Conservation (phyloP, 495 filamentous ascomycete species). For the Aspergillus diversus region DNA sequence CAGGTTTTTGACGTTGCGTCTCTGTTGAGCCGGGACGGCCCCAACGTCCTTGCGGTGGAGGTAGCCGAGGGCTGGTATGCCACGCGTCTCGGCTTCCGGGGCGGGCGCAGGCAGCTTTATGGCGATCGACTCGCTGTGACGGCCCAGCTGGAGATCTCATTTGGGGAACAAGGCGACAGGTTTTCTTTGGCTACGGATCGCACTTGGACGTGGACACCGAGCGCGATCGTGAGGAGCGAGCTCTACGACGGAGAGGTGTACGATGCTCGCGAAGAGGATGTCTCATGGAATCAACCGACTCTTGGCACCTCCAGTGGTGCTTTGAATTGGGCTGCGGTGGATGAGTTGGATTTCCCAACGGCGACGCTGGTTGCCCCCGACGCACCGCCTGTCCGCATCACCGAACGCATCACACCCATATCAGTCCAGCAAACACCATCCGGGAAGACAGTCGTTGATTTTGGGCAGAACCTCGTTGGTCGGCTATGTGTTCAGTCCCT, state of each 20-base stretch:
- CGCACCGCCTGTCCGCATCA: conserved; percentile 12
- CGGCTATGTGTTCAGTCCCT: conserved; percentile 36
- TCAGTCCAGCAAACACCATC: conserved; percentile 2
- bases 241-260: conserved; percentile 60
- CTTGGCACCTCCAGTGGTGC: neutral
- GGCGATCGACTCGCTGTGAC: conserved; percentile 50
- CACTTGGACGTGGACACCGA: conserved; percentile 44
- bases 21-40: conserved; percentile 32
- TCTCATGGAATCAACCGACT: neutral
- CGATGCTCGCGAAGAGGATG: conserved; percentile 38
- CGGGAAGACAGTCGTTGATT: conserved; percentile 40
- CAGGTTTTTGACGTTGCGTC: conserved; percentile 54
- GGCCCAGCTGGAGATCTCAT: conserved; percentile 46
- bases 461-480: conserved; percentile 58
- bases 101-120: conserved; percentile 39
- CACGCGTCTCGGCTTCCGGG: conserved; percentile 49
- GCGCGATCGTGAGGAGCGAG: conserved; percentile 49
- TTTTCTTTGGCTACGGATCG: conserved; percentile 42
- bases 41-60: conserved; percentile 51
- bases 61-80: conserved; percentile 61
- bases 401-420: conserved; percentile 9
- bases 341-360: conserved; percentile 9
- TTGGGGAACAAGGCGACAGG: conserved; percentile 24
- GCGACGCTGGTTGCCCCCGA: conserved; percentile 7
- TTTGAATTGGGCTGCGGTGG: neutral